Conservation (phyloP, 2,329 filamentous ascomycete genomes). For the Aspergillus versicolor region DNA sequence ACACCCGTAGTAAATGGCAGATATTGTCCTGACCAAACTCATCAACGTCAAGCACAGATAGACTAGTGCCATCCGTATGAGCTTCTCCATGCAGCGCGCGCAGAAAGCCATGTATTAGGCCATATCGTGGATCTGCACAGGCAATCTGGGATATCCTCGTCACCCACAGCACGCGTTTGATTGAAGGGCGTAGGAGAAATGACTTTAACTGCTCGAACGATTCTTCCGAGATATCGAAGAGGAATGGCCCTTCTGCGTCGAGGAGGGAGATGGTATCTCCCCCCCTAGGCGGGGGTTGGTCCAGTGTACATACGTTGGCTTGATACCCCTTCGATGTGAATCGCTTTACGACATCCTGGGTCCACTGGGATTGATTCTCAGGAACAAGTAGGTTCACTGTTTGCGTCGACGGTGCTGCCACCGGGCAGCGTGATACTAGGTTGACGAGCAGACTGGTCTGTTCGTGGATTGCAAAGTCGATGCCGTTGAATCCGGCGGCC, state of each 20-base stretch:
- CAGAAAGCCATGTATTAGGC: slow-evolving; percentile 10
- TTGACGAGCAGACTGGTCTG: background rate
- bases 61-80: background rate
- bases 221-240: background rate
- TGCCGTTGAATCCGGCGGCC: slow-evolving; percentile 1
- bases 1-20: background rate
- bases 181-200: background rate
- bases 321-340: background rate
- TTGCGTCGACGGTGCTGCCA: rapidly evolving
- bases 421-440: background rate
- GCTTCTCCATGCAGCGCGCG: background rate
- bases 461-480: background rate
- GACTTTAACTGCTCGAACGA: background rate
- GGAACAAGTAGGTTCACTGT: background rate
- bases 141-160: background rate
- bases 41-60: slow-evolving; percentile 27
- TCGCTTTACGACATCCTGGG: background rate
- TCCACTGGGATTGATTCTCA: background rate
- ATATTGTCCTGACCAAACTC: background rate
- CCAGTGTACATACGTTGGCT: background rate
- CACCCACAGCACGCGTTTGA: slow-evolving; percentile 4
- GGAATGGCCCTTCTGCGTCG: background rate
- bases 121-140: slow-evolving; percentile 21
- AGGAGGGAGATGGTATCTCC: slow-evolving; percentile 7
- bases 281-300: background rate